Percentiles rank a stretch among this genome's conserved stretches.
Evolutionary conservation across 805 yeast genomes (phyloP).

Genomic region (Candida parachauliodes): DNA sequence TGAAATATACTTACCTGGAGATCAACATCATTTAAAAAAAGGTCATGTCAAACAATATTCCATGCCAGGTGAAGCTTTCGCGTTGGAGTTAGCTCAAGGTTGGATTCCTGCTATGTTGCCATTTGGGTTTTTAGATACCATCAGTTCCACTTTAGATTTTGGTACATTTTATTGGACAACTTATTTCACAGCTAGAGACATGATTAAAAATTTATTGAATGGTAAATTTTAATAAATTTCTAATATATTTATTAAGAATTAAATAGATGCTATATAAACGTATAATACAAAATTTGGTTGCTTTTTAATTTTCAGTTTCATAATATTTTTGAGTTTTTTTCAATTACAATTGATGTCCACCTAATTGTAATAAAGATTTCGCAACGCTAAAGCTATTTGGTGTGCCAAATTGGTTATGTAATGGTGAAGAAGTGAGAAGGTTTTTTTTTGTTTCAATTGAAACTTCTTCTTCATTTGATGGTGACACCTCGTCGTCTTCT

Average conservation of each 20-base stretch:
- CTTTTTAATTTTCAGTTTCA: background rate
- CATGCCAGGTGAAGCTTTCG: slow-evolving; percentile 80
- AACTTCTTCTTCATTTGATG: slow-evolving; percentile 12
- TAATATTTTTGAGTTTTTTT: too few relatives aligned
- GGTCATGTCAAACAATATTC: slow-evolving; percentile 81
- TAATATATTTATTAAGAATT: background rate
- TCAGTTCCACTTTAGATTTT: slow-evolving; percentile 78
- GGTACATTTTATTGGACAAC: slow-evolving; percentile 66
- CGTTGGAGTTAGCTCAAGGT: slow-evolving; percentile 95
- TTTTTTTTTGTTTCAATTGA: slow-evolving; percentile 16
- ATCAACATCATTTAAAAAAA: slow-evolving; percentile 70
- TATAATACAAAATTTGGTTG: background rate
- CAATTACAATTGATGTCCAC: slow-evolving; percentile 16
- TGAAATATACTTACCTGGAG: slow-evolving; percentile 82
- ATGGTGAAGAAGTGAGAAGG: slow-evolving; percentile 33
- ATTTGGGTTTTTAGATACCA: slow-evolving; percentile 81
- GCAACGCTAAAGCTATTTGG: slow-evolving; percentile 46
- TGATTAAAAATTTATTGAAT: slow-evolving; percentile 59
- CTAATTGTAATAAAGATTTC: slow-evolving; percentile 42
- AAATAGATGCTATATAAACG: background rate
- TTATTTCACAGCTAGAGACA: slow-evolving; percentile 72
- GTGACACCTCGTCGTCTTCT: slow-evolving; percentile 8
- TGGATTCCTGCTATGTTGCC: slow-evolving; percentile 99
- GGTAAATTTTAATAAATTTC: slow-evolving; percentile 63
- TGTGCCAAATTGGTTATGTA: slow-evolving; percentile 34